Conservation (phyloP, 306 rosid genomes). For the Glycyrrhiza uralensis region DNA sequence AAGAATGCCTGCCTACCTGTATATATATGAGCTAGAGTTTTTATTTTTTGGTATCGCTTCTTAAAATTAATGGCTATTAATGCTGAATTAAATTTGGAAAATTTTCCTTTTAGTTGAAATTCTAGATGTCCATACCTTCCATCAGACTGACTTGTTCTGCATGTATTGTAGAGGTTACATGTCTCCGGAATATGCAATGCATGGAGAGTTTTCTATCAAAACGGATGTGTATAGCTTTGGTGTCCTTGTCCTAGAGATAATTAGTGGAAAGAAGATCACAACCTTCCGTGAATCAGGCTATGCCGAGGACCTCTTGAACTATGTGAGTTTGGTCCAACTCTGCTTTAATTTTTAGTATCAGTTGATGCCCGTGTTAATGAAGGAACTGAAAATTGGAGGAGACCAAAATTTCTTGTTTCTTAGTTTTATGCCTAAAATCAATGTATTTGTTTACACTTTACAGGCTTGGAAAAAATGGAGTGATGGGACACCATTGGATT, state of each 20-base stretch:
- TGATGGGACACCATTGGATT: conserved; percentile 30
- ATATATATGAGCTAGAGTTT: neutral
- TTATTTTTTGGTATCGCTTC: neutral
- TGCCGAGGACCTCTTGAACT: conserved; percentile 27
- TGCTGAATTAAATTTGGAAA: neutral
- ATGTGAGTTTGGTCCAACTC: conserved; percentile 23
- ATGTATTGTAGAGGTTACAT: conserved; percentile 41
- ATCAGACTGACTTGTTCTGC: neutral
- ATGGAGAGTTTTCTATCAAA: conserved; percentile 28
- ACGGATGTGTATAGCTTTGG: conserved; percentile 43
- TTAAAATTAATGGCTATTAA: neutral
- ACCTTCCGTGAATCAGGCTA: conserved; percentile 25
- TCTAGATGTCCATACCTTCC: neutral
- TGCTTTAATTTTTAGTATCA: neutral
- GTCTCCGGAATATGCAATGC: conserved; percentile 43
- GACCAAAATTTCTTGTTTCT: neutral
- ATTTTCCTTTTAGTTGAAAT: neutral
- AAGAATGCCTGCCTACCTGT: neutral
- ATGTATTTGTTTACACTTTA: neutral
- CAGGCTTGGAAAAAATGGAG: conserved; percentile 55
- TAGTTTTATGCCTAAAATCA: neutral
- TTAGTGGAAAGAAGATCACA: conserved; percentile 33
- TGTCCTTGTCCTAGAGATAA: conserved; percentile 38
- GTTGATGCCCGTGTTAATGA: neutral
- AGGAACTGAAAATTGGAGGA: neutral